Percentiles rank a stretch among this genome's conserved stretches.
phyloP scores from a whole-genome alignment of 2,329 filamentous ascomycete species.

The Cordyceps tenuipes region DNA sequence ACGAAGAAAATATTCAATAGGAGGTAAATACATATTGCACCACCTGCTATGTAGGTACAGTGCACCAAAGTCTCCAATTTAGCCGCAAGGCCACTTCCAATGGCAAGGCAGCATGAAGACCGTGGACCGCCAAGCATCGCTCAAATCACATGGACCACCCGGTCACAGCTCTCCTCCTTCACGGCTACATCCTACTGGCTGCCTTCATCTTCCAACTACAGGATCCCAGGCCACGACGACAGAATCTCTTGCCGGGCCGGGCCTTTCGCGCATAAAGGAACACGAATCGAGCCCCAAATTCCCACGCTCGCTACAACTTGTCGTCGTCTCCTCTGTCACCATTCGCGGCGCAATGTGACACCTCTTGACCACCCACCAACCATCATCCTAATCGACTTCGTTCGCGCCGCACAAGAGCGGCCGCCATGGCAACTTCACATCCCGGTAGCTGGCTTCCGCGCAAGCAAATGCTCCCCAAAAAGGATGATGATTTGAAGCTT shows the following conservation, averaged over 20 bases:
- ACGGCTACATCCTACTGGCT: too few relatives aligned
- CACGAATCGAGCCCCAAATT: neutral
- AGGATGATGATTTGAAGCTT: conserved; percentile 44
- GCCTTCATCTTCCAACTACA: neutral
- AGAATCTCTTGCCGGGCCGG: neutral
- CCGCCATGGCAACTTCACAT: conserved; percentile 5
- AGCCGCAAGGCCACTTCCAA: neutral
- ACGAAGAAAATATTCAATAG: too few relatives aligned
- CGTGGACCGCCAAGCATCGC: neutral
- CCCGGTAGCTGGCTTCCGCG: conserved; percentile 19
- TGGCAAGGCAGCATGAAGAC: too few relatives aligned
- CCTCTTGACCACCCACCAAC: neutral
- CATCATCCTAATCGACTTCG: neutral
- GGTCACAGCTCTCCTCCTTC: neutral
- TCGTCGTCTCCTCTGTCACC: neutral
- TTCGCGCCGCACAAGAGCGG: neutral
- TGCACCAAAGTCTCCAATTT: too few relatives aligned
- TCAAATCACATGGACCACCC: too few relatives aligned
- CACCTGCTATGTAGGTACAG: too few relatives aligned
- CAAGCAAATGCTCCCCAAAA: conserved; percentile 47
- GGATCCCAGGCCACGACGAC: neutral
- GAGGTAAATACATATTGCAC: too few relatives aligned
- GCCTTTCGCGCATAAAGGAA: neutral
- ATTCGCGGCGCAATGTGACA: conserved; percentile 5
- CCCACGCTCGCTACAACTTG: too few relatives aligned